A percentile compares a stretch with the other conserved stretches of the same genome.
phyloP scores from a whole-genome alignment of 1,284 basidiomycete genomes.

The Sporisorium sorghi region DNA sequence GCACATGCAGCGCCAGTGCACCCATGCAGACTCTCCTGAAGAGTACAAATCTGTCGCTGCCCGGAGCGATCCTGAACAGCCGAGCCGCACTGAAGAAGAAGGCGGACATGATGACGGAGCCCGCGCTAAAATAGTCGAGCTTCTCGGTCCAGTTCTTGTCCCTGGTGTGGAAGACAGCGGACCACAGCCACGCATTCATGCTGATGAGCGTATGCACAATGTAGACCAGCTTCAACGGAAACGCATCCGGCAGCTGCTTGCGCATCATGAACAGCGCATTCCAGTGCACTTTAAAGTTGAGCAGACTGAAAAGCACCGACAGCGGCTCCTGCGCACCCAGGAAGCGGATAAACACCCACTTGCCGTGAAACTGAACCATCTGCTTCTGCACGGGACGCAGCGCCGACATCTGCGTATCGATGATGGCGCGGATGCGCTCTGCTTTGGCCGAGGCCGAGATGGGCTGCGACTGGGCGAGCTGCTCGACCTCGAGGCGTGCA shows the following conservation, averaged over 20 bases:
- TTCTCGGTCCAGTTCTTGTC: conserved; percentile 88
- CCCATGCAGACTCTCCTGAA: conserved; percentile 46
- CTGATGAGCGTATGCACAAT: conserved; percentile 78
- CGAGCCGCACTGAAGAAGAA: conserved; percentile 74
- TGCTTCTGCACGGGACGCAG: conserved; percentile 63
- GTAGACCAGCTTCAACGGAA: conserved; percentile 77
- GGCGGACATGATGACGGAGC: conserved; percentile 77
- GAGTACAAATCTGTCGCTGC: conserved; percentile 34
- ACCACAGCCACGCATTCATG: conserved; percentile 94
- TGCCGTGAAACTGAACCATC: conserved; percentile 76
- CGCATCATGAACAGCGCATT: conserved; percentile 51
- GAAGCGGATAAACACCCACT: conserved; percentile 77
- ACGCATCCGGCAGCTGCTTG: conserved; percentile 55
- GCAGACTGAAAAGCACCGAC: conserved; percentile 86
- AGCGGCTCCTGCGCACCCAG: conserved; percentile 88
- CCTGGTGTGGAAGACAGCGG: conserved; percentile 89
- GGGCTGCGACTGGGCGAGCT: conserved; percentile 18
- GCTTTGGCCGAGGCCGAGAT: conserved; percentile 13
- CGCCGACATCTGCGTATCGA: conserved; percentile 38
- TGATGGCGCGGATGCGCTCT: conserved; percentile 17
- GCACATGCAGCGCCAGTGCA: conserved; percentile 74
- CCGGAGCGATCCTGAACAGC: conserved; percentile 63
- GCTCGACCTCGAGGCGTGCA: conserved; percentile 38
- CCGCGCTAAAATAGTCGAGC: conserved; percentile 95
- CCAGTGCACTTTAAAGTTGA: conserved; percentile 77